Evolutionary conservation across 2,329 filamentous ascomycete genomes (phyloP), one percentile per base, ranked within the genome.

Genomic region (Penicillium sp.): DNA sequence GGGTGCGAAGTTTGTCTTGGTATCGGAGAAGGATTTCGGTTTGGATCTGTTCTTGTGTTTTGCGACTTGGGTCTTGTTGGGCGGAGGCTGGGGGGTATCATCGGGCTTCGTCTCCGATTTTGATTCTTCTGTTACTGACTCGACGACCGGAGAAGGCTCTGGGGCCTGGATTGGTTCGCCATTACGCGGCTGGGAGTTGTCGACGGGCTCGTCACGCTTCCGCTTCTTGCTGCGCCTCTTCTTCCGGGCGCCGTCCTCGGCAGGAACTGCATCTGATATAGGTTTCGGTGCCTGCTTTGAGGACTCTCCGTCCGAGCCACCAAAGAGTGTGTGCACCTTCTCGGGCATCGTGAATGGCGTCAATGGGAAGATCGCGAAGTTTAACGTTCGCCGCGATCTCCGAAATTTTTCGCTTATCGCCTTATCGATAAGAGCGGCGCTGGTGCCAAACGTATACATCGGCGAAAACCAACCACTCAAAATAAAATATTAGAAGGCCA

Each of bases 251-350:
- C 20, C 28, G 0, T 61, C 56, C 38, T 60, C 51, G 16, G 14
- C 45, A 14, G 44, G 14, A 1, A 43, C 22, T 8, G 28, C 10
- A 20, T 57, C 50, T 2, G 28, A 24, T 4, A 39, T 39, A 24
- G 51, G 42, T 11, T 60, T 62, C 5, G 53, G 40, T 22, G 48
- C 36, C 36, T 54, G 50, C n/a, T 60, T 55, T 2, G 39, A 38
- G 13, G 52, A 31, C 45, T 63, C 61, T 16, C 69, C 65, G 39
- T 70, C 69, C 16, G 61, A 62, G 48, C 66, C 68, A 22, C 61
- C 64, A 54, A 76, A 76, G 30, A 66, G 66, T 13, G 64, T 72
- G 51, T 69, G 69, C 10, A 75, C 66, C 56, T 70, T 68, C 62
- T 76, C 72, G 25, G 74, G 72, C 74, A 77, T 77, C 27, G 42